Conservation (phyloP, 805 yeast genomes). For the Pichia gijzeniarum region DNA sequence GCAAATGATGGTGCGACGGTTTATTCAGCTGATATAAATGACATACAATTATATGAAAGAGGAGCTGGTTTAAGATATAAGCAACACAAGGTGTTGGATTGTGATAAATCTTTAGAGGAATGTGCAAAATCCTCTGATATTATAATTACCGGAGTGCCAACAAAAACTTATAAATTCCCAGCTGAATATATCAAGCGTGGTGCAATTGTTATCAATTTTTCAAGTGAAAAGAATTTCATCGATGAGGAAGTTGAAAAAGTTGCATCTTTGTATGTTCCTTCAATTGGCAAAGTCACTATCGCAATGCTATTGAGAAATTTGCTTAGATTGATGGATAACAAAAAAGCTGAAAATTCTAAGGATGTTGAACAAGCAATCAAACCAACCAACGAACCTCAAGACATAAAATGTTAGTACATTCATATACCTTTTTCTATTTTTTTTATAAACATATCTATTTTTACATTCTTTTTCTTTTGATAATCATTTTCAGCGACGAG, state of each 20-base stretch:
- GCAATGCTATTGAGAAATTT: constrained; percentile 89
- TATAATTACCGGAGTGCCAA: constrained; percentile 93
- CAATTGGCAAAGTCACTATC: constrained; percentile 94
- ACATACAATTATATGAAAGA: constrained; percentile 86
- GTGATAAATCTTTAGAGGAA: constrained; percentile 47
- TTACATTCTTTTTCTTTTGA: neutral
- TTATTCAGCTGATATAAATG: constrained; percentile 82
- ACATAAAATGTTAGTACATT: constrained; percentile 3
- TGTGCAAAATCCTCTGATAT: constrained; percentile 79
- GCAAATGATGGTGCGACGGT: constrained; percentile 98
- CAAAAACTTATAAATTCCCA: constrained; percentile 78
- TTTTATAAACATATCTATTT: neutral
- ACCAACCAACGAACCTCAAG: constrained; percentile 14
- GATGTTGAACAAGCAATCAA: constrained; percentile 11
- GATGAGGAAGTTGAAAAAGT: constrained; percentile 73
- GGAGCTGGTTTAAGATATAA: constrained; percentile 82
- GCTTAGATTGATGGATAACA: constrained; percentile 73
- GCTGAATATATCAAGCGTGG: constrained; percentile 75
- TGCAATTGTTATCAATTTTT: constrained; percentile 83
- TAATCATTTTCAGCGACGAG: too few relatives aligned
- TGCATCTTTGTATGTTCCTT: constrained; percentile 91
- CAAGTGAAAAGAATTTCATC: constrained; percentile 81
- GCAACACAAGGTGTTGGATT: constrained; percentile 74
- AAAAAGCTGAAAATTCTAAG: constrained; percentile 18
- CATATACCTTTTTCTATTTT: neutral